phyloP scores from a whole-genome alignment of 1,139 yeast genomes.

The Candida freyschussii region DNA sequence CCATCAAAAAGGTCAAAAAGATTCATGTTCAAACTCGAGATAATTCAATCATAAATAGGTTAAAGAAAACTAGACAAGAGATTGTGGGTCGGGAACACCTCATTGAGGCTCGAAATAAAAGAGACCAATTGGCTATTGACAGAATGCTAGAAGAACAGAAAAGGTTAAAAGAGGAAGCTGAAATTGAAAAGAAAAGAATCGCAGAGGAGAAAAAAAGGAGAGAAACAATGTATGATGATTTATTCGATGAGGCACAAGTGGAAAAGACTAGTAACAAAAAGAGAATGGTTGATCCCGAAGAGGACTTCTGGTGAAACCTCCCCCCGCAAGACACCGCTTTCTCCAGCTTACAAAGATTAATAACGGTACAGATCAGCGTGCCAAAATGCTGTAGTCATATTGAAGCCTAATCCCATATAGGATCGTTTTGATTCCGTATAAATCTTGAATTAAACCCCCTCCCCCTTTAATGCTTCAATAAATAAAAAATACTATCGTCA shows the following conservation, averaged over 20 bases:
- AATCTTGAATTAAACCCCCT: no score
- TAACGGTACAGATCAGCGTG: no score
- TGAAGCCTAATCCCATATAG: no score
- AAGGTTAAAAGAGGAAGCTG: slow-evolving; percentile 33
- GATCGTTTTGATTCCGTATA: no score
- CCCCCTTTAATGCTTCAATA: no score
- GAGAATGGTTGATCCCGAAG: slow-evolving; percentile 59
- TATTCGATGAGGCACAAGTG: slow-evolving; percentile 48
- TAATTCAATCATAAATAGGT: slow-evolving; percentile 57
- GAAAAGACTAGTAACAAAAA: slow-evolving; percentile 47
- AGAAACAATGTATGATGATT: slow-evolving; percentile 32
- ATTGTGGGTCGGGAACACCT: slow-evolving; percentile 44
- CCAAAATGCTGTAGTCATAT: no score
- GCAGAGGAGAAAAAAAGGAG: slow-evolving; percentile 23
- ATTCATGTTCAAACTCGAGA: slow-evolving; percentile 54
- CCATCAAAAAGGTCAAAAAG: slow-evolving; percentile 49
- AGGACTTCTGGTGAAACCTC: slow-evolving; percentile 59
- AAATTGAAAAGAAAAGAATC: slow-evolving; percentile 30
- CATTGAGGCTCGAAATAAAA: slow-evolving; percentile 35
- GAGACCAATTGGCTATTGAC: slow-evolving; percentile 22
- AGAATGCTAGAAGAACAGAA: slow-evolving; percentile 26
- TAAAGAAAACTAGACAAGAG: slow-evolving; percentile 65
- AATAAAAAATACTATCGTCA: no score
- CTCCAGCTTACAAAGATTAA: not conserved
- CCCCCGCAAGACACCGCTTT: no score